These are phyloP conservation scores for Debaryomyces robertsiae DNA, from an alignment of 1,139 yeast species.

Conservation along the genomic window DNA sequence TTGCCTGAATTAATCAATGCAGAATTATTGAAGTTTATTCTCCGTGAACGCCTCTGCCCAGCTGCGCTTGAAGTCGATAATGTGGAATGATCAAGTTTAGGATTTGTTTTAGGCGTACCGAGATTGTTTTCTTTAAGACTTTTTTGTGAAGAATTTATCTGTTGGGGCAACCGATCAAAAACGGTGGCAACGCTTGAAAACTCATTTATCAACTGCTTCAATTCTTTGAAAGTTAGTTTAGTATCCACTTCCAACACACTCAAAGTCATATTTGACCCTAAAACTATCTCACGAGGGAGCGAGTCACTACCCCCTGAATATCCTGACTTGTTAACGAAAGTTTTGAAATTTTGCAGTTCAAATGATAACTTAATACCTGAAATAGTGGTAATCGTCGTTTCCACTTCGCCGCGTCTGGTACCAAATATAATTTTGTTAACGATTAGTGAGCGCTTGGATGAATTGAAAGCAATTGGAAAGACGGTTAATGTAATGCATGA, in stretches of 20 bases:
- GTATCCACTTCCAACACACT: slow-evolving; percentile 22
- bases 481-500: slow-evolving; percentile 23
- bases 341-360: slow-evolving; percentile 27
- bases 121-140: slow-evolving; percentile 14
- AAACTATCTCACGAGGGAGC: slow-evolving; percentile 24
- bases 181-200: slow-evolving; percentile 14
- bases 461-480: slow-evolving; percentile 43
- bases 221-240: slow-evolving; percentile 16
- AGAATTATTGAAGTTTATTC: slow-evolving; percentile 14
- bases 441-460: slow-evolving; percentile 28
- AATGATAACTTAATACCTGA: slow-evolving; percentile 24
- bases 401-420: slow-evolving; percentile 12
- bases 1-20: slow-evolving; percentile 14
- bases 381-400: slow-evolving; percentile 22
- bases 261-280: slow-evolving; percentile 24
- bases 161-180: slow-evolving; percentile 10
- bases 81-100: slow-evolving; percentile 5
- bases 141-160: slow-evolving; percentile 20
- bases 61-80: slow-evolving; percentile 17
- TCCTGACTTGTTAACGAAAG: slow-evolving; percentile 23
- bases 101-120: not conserved
- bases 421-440: slow-evolving; percentile 34
- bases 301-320: slow-evolving; percentile 16
- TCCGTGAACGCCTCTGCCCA: slow-evolving; percentile 20
- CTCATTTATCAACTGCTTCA: slow-evolving; percentile 18